Percentiles rank a stretch among this genome's conserved stretches.
These are phyloP conservation scores for Trypanosomatidae sp. DNA, from an alignment of 208 protist species.

Conservation along the genomic window DNA sequence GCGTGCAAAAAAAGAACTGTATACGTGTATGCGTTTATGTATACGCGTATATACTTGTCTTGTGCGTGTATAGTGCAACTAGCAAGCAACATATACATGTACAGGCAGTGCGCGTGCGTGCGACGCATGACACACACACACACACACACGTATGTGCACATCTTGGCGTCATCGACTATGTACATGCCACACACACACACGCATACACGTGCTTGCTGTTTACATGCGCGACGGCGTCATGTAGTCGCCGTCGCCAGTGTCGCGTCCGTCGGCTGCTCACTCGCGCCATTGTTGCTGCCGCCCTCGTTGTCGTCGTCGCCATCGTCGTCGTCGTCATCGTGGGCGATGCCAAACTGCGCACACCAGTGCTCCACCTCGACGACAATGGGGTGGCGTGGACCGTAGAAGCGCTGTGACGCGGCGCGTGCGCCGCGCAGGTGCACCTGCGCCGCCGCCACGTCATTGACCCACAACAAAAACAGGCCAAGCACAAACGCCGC, in stretches of 20 bases:
- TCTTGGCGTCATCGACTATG: no score
- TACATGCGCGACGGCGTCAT: no score
- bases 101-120: background rate
- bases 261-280: no score
- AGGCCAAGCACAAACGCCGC: slow-evolving; percentile 69
- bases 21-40: slow-evolving; percentile 3
- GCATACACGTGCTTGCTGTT: no score
- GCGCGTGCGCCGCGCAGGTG: slow-evolving; percentile 27
- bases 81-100: background rate
- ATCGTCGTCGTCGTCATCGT: slow-evolving; percentile 1
- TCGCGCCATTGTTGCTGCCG: no score
- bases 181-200: no score
- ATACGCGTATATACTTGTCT: background rate
- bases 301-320: slow-evolving; percentile 1
- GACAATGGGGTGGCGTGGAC: slow-evolving; percentile 62
- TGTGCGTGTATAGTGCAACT: background rate
- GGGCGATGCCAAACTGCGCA: slow-evolving; percentile 36
- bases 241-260: no score
- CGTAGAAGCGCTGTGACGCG: slow-evolving; percentile 55
- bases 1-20: slow-evolving; percentile 5
- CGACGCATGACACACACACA: background rate
- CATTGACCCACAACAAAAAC: slow-evolving; percentile 72
- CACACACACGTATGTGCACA: background rate
- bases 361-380: slow-evolving; percentile 70
- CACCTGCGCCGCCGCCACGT: slow-evolving; percentile 26